Base-by-base conservation (phyloP, 129 eudicot species). In the Mikania micrantha region DNA sequence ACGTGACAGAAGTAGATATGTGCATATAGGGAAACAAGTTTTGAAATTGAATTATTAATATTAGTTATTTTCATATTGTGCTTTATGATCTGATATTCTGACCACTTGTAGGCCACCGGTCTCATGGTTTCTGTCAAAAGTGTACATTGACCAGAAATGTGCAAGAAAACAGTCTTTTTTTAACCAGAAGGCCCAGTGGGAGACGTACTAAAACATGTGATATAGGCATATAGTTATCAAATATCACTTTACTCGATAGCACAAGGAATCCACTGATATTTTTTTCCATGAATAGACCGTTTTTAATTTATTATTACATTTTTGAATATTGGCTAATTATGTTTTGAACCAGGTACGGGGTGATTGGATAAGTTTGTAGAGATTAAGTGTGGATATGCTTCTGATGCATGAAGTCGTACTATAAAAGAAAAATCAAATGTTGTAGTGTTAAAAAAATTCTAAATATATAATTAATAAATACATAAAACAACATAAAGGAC, bases 81-180 rank as follows among this genome's bases (percentile, higher is more conserved):
- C 35, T 15, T 40, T 38, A 39, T 40, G 53, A 15, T 40, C 38
- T 24, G 48, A 39, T 40, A 36, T 7, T 40, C 38, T 24, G 48
- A 64, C 69, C 69, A 64, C 22, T 49, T 68, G 44, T 16, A 45
- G 71, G 24, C 60, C 22, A 32, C 19, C 13, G 63, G 28, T 32
- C 47, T 67, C 60, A 13, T 56, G 62, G 13, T 70, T 70, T 60
- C 40, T 32, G 66, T 60, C 28, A 16, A 34, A 34, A 60, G 40
- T 7, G 66, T 34, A 60, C 45, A 16, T 60, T 17, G 66, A 60
- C 19, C 45, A 19, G 19, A 61, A 36, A 17, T 35, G 66, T 32
- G 17, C 19, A 59, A 29, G 66, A 34, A 34, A 32, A 31, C 42
- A 8, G 16, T 16, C n/a, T 4, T 4, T 17, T 17, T 60, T 35